Evolutionary conservation across 495 filamentous ascomycete species (phyloP).

Genomic region (Zalerion maritima): DNA sequence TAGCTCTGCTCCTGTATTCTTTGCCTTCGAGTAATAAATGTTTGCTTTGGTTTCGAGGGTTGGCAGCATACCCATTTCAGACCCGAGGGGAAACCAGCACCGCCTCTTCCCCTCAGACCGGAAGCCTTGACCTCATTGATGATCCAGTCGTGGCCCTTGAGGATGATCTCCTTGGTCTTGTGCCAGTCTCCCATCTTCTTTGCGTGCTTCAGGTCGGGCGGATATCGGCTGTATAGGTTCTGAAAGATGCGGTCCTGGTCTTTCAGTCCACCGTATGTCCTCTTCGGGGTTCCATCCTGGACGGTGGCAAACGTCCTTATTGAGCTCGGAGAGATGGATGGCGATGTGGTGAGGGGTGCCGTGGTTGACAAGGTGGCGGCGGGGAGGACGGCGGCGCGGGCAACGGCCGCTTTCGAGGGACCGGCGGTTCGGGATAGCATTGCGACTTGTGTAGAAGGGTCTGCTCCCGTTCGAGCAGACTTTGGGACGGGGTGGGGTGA

Average conservation of each 20-base stretch:
- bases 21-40: no score
- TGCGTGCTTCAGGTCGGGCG: constrained; percentile 78
- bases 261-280: constrained; percentile 68
- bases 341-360: constrained; percentile 6
- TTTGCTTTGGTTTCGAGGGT: no score
- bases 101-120: constrained; percentile 86
- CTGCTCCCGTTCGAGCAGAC: no score
- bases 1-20: no score
- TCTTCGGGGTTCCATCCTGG: constrained; percentile 60
- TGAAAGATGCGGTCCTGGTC: constrained; percentile 98
- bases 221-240: constrained; percentile 90
- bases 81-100: constrained; percentile 93
- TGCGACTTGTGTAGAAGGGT: no score
- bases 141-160: constrained; percentile 98
- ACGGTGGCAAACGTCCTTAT: constrained; percentile 79
- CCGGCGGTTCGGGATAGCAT: constrained; percentile 35
- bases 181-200: constrained; percentile 99
- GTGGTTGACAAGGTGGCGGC: constrained; percentile 6
- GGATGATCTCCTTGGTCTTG: constrained; percentile 94
- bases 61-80: constrained; percentile 90
- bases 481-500: constrained; percentile 15
- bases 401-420: constrained; percentile 27
- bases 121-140: constrained; percentile 94
- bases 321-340: constrained; percentile 7
- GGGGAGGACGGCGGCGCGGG: constrained; percentile 18